Base-by-base conservation (phyloP, 2,329 filamentous ascomycete species). In the Calonectria pseudoturangicola region DNA sequence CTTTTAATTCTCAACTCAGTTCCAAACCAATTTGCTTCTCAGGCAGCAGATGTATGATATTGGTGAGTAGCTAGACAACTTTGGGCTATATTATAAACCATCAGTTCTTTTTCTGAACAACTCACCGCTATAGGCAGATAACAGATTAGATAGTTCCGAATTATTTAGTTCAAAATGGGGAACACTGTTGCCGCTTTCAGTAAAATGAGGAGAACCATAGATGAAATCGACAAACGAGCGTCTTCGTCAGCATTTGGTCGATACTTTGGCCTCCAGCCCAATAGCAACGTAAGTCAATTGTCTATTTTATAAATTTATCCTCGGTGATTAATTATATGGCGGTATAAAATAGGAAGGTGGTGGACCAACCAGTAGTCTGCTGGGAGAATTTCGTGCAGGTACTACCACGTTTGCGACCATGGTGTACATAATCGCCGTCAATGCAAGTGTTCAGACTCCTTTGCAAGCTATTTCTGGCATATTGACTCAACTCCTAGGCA, bases 341-440 rank as follows among this genome's bases (percentile, higher is more conserved):
- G 10, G 5, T 15, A 12, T 33, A 3, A 28, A 8, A 13, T 51
- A 80, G 76, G 43, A 66, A 3, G 86, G 85, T 71, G 89, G 91
- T 80, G 88, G 90, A 51, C 88, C 88, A 74, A 88, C 88, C 21
- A 87, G 89, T 54, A 87, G 85, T 70, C 91, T 93, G 83, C 89
- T 91, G 77, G 92, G 89, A 27, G 91, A 93, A 81, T 84, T 93
- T 69, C 87, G 90, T 62, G 91, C 91, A 41, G 91, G 91, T 45
- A 83, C 92, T 16, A 90, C 90, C n/a, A 92, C 91, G 1, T 81
- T 81, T 68, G 75, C 77, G 13, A 78, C 75, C 2, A 81, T 81
- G 78, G 73, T 73, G 18, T 79, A 79, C 51, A 80, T 80, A 27
- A 74, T 81, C 33, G 76, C 78, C 33, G 79, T 79, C 1, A 80